phyloP scores from a whole-genome alignment of 78 protist genomes.

The Capsaspora owczarzaki region DNA sequence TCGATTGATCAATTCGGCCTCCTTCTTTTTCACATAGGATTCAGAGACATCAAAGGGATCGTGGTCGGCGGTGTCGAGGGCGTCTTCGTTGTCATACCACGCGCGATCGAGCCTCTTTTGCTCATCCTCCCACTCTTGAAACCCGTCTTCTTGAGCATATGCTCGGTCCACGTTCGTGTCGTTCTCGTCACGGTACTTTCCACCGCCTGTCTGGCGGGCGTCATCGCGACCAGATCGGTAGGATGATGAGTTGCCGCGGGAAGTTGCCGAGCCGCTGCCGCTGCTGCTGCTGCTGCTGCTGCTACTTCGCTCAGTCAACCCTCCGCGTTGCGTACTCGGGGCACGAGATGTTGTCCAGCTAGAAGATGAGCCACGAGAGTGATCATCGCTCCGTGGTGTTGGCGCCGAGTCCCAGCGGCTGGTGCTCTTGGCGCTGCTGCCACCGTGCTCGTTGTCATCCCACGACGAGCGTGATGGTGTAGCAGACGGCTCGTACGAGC shows the following conservation, averaged over 20 bases:
- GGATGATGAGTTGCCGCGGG: no score
- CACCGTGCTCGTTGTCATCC: background rate
- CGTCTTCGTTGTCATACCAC: slow-evolving; percentile 24
- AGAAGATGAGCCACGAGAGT: background rate
- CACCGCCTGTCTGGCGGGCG: background rate
- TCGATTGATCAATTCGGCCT: background rate
- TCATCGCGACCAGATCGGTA: no score
- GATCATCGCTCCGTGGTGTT: background rate
- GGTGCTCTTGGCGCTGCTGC: background rate
- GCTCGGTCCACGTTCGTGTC: slow-evolving; percentile 11
- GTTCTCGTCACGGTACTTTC: background rate
- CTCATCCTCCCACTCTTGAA: slow-evolving; percentile 11
- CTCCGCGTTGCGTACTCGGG: background rate
- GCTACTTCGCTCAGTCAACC: no score
- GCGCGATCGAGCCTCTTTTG: slow-evolving; percentile 21
- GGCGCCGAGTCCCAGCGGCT: background rate
- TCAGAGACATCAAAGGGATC: slow-evolving; percentile 13
- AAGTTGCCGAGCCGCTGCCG: background rate
- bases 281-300: background rate
- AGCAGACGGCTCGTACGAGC: background rate
- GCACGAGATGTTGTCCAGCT: background rate
- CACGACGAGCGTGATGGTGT: background rate
- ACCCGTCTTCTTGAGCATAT: no score
- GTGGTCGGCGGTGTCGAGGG: background rate
- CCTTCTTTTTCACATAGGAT: background rate